phyloP scores from a whole-genome alignment of 2,329 filamentous ascomycete genomes.

The Talaromyces sp. region DNA sequence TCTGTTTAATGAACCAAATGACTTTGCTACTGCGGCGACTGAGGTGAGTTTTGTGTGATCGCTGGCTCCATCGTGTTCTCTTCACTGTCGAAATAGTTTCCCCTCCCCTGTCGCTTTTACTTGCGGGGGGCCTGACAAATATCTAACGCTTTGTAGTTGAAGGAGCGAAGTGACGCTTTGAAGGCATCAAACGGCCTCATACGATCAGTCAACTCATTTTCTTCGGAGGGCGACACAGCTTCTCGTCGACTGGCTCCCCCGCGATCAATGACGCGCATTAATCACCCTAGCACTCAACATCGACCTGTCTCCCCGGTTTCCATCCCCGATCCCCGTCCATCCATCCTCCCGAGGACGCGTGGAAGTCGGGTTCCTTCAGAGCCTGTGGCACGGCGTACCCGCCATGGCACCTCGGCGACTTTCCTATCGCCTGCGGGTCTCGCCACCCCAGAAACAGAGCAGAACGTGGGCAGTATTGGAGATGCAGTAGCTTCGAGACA shows the following conservation, averaged over 20 bases:
- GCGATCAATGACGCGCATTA: constrained; percentile 28
- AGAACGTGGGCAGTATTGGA: constrained; percentile 30
- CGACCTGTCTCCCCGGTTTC: constrained; percentile 58
- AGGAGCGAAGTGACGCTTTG: constrained; percentile 48
- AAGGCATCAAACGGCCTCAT: constrained; percentile 52
- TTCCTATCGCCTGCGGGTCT: constrained; percentile 38
- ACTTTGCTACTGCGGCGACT: constrained; percentile 55
- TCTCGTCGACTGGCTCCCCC: constrained; percentile 29
- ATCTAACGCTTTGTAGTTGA: constrained; percentile 40
- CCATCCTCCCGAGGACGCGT: constrained; percentile 45
- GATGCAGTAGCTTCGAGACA: constrained; percentile 31
- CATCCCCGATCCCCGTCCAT: constrained; percentile 53
- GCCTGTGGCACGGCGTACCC: constrained; percentile 52
- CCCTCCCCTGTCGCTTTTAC: neutral
- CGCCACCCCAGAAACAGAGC: constrained; percentile 46
- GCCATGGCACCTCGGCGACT: constrained; percentile 31
- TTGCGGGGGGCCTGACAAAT: neutral
- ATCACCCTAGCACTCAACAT: constrained; percentile 41
- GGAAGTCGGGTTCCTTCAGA: constrained; percentile 48
- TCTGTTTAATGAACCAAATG: constrained; percentile 65
- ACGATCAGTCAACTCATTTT: constrained; percentile 48
- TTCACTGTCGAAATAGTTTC: neutral
- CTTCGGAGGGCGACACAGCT: constrained; percentile 40
- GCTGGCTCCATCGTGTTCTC: neutral
- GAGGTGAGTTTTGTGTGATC: constrained; percentile 49